Conservation (phyloP, 2,329 filamentous ascomycete genomes). For the Ceratocystis papillata region DNA sequence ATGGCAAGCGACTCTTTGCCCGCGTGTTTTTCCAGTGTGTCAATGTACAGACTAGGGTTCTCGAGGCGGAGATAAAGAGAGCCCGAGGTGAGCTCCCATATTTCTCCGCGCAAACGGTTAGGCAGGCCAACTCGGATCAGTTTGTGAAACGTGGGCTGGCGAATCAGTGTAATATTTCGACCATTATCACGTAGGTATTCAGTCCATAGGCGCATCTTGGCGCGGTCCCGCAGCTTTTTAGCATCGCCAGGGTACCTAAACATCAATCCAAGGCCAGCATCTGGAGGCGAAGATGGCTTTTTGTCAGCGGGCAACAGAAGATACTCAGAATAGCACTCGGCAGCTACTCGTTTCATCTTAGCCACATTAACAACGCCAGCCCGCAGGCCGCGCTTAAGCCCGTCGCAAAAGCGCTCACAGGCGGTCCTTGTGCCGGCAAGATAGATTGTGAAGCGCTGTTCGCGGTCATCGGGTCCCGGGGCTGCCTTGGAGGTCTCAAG, state of each 20-base stretch:
- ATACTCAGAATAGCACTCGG: slow-evolving; percentile 87
- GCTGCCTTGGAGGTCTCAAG: slow-evolving; percentile 42
- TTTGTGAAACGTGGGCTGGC: slow-evolving; percentile 96
- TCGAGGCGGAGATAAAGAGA: slow-evolving; percentile 81
- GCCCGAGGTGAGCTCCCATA: slow-evolving; percentile 91
- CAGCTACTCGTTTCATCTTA: slow-evolving; percentile 67
- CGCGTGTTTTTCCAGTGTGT: slow-evolving; percentile 72
- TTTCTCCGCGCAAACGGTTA: slow-evolving; percentile 82
- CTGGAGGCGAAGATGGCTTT: slow-evolving; percentile 43
- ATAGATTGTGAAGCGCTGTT: slow-evolving; percentile 85
- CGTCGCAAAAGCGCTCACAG: slow-evolving; percentile 94
- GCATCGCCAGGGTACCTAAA: slow-evolving; percentile 94
- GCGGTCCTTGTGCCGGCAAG: slow-evolving; percentile 78
- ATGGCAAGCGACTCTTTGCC: slow-evolving; percentile 88
- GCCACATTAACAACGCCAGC: slow-evolving; percentile 80
- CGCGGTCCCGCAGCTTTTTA: slow-evolving; percentile 83
- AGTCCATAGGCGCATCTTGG: slow-evolving; percentile 95
- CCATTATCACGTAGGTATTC: slow-evolving; percentile 95
- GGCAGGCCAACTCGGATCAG: slow-evolving; percentile 90
- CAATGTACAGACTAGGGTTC: slow-evolving; percentile 68
- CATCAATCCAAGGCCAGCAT: slow-evolving; percentile 82
- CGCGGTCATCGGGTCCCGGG: slow-evolving; percentile 32
- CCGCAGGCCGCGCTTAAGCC: slow-evolving; percentile 78
- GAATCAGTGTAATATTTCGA: slow-evolving; percentile 79
- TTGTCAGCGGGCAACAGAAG: slow-evolving; percentile 53